Conservation (phyloP, 2,329 filamentous ascomycete genomes). For the Colletotrichum higginsianum region DNA sequence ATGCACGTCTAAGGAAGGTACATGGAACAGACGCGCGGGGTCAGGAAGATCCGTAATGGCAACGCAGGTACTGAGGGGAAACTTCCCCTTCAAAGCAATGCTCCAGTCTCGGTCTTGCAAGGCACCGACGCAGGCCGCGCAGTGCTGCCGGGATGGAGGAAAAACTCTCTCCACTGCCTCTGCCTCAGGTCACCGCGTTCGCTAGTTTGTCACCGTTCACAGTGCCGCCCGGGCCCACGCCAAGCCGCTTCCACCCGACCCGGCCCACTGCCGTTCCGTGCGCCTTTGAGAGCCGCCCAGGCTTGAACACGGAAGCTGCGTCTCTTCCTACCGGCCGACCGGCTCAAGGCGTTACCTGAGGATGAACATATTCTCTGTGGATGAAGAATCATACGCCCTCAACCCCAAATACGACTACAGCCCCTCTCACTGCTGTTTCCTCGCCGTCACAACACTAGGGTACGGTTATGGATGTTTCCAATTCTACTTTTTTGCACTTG, state of each 20-base stretch:
- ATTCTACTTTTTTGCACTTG: background rate
- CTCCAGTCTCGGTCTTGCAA: slow-evolving; percentile 34
- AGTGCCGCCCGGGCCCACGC: slow-evolving; percentile 10
- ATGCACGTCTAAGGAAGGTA: slow-evolving; percentile 36
- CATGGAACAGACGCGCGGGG: slow-evolving; percentile 36
- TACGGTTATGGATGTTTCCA: background rate
- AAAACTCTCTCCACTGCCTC: slow-evolving; percentile 29
- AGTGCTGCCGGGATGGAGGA: slow-evolving; percentile 17
- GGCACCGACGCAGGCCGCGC: slow-evolving; percentile 33
- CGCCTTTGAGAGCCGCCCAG: slow-evolving; percentile 1
- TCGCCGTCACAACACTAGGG: background rate
- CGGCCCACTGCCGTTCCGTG: slow-evolving; percentile 34
- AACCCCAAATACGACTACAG: background rate
- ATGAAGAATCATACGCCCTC: no score
- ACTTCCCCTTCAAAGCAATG: slow-evolving; percentile 26
- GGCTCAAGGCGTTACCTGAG: background rate
- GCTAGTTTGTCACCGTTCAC: slow-evolving; percentile 4
- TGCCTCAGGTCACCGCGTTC: slow-evolving; percentile 36
- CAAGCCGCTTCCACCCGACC: slow-evolving; percentile 33
- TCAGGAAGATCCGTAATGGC: slow-evolving; percentile 16
- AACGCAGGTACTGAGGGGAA: slow-evolving; percentile 27
- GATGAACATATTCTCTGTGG: background rate
- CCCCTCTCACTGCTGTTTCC: no score
- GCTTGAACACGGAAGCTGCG: background rate
- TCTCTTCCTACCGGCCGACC: background rate